Evolutionary conservation across 2,329 filamentous ascomycete genomes (phyloP).

Genomic region (Metarhizium anisopliae): DNA sequence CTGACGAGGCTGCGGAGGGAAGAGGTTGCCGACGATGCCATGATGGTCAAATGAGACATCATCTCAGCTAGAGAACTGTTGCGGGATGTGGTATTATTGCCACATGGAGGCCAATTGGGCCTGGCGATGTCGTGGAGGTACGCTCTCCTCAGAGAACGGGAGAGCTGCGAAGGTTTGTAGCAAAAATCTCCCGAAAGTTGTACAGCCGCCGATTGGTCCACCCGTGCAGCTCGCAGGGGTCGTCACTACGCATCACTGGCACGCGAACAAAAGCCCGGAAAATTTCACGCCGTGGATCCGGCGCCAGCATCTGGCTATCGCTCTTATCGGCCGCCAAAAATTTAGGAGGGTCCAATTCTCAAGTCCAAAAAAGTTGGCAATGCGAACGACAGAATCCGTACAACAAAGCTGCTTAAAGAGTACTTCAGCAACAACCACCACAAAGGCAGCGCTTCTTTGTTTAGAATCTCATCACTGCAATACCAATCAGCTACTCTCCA

Average conservation of each 20-base stretch:
- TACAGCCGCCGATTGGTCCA: background rate
- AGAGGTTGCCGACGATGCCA: slow-evolving; percentile 8
- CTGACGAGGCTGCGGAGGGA: slow-evolving; percentile 34
- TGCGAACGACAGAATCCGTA: slow-evolving; percentile 6
- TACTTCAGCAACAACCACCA: slow-evolving; percentile 2
- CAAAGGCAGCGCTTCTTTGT: slow-evolving; percentile 1
- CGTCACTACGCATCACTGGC: too few species aligned
- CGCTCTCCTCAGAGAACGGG: background rate
- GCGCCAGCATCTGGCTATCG: slow-evolving; percentile 1
- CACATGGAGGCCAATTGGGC: slow-evolving; percentile 21
- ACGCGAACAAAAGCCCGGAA: slow-evolving; percentile 9
- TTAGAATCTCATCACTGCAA: background rate
- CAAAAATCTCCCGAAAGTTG: slow-evolving; percentile 6
- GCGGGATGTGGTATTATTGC: slow-evolving; percentile 9
- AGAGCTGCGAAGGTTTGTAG: background rate
- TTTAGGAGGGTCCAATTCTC: background rate
- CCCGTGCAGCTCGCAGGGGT: background rate
- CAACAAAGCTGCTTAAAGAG: too few species aligned
- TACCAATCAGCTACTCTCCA: background rate
- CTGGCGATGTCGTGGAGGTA: slow-evolving; percentile 9
- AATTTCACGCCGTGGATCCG: slow-evolving; percentile 21
- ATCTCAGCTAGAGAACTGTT: background rate
- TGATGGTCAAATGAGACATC: background rate
- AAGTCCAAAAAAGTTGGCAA: background rate
- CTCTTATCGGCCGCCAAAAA: slow-evolving; percentile 14